A percentile compares a stretch with the other conserved stretches of the same genome.
phyloP scores from a whole-genome alignment of 305 asterid species.

The Plantago lanceolata region DNA sequence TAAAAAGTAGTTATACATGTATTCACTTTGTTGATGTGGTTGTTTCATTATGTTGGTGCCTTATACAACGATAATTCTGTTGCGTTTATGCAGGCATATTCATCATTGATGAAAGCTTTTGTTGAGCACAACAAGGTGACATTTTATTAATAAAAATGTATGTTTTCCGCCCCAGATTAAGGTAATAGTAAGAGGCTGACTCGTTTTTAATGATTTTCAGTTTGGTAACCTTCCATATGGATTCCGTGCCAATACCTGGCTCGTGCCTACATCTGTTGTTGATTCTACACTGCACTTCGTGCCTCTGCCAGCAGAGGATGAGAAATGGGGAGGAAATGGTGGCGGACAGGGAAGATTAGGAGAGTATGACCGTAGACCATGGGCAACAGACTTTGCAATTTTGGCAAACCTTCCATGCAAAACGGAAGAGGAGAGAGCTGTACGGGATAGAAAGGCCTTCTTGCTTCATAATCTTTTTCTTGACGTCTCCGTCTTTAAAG shows the following conservation, averaged over 20 bases:
- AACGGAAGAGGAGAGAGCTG: slow-evolving; percentile 93
- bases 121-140: slow-evolving; percentile 90
- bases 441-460: slow-evolving; percentile 95
- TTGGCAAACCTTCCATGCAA: slow-evolving; percentile 85
- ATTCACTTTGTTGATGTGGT: neutral
- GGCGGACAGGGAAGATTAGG: slow-evolving; percentile 92
- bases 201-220: slow-evolving; percentile 45
- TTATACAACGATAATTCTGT: too few species aligned
- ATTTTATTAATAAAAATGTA: slow-evolving; percentile 22
- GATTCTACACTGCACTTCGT: slow-evolving; percentile 49
- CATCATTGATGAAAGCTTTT: slow-evolving; percentile 83
- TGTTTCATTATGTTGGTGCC: neutral
- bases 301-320: slow-evolving; percentile 85
- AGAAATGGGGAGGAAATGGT: slow-evolving; percentile 91
- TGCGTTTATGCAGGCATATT: slow-evolving; percentile 68
- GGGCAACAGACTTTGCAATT: slow-evolving; percentile 85
- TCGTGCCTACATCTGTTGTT: slow-evolving; percentile 65
- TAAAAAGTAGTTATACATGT: neutral
- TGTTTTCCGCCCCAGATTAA: slow-evolving; percentile 13
- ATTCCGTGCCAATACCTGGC: slow-evolving; percentile 98
- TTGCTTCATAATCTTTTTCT: slow-evolving; percentile 93
- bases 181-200: slow-evolving; percentile 25
- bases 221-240: slow-evolving; percentile 99
- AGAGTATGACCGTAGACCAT: slow-evolving; percentile 75
- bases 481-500: slow-evolving; percentile 79